Evolutionary conservation across 306 rosid species (phyloP).

Genomic region (Cucurbita ficifolia): DNA sequence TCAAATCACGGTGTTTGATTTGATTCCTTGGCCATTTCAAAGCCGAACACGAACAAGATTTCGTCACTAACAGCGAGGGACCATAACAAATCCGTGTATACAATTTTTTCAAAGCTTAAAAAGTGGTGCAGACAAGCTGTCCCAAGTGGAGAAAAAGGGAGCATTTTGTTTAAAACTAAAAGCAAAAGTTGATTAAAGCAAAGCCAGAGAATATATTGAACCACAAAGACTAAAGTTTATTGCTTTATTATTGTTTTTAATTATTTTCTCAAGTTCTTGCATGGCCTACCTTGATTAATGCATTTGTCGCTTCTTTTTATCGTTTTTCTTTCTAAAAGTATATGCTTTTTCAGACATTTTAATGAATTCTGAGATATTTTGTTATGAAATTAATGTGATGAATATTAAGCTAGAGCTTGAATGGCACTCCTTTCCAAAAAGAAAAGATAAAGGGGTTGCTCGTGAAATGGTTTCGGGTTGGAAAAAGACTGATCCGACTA

Average conservation of each 20-base stretch:
- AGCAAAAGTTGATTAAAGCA: conserved; percentile 22
- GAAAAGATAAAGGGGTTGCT: neutral
- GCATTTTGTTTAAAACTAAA: conserved; percentile 12
- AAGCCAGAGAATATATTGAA: neutral
- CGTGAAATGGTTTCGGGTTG: neutral
- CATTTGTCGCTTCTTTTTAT: neutral
- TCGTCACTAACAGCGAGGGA: neutral
- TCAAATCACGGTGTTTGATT: neutral
- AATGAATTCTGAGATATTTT: too few species aligned
- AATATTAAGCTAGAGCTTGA: conserved; percentile 6
- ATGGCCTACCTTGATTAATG: neutral
- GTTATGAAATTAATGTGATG: neutral
- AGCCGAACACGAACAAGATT: neutral
- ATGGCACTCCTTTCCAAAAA: conserved; percentile 7
- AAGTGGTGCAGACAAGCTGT: conserved; percentile 27
- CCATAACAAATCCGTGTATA: neutral
- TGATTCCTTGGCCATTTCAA: neutral
- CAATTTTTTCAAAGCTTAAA: conserved; percentile 29
- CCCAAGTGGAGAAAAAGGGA: conserved; percentile 22
- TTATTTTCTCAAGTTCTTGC: neutral
- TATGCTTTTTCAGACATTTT: neutral
- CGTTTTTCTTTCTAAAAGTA: neutral
- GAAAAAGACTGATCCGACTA: conserved; percentile 42
- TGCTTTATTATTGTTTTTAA: neutral
- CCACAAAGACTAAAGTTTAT: neutral